Percentiles rank a stretch among this genome's conserved stretches.
Conservation (phyloP, 768 basidiomycete genomes). For the Phlegmacium glaucopus region DNA sequence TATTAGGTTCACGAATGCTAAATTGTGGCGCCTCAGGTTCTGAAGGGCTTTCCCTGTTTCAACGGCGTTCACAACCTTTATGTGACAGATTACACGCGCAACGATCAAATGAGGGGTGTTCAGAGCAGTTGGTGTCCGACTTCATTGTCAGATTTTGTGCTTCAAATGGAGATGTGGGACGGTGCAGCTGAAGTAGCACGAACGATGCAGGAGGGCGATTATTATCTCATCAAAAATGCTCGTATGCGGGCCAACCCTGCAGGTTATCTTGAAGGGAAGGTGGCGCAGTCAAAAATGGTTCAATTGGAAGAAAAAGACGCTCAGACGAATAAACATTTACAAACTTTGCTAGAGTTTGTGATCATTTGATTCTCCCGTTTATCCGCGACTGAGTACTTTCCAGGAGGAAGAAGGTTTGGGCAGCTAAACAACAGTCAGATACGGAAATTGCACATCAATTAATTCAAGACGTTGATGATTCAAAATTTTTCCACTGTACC, state of each 20-base stretch:
- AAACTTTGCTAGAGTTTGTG: constrained; percentile 50
- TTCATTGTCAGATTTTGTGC: constrained; percentile 37
- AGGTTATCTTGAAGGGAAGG: constrained; percentile 51
- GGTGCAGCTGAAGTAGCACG: constrained; percentile 37
- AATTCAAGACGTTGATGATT: constrained; percentile 43
- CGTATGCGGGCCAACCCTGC: constrained; percentile 34
- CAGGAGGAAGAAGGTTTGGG: constrained; percentile 52
- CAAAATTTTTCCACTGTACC: constrained; percentile 48
- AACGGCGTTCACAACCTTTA: constrained; percentile 41
- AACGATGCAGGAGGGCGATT: constrained; percentile 45
- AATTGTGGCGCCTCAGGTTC: constrained; percentile 34
- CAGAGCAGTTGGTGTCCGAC: constrained; percentile 45
- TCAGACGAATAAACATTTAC: constrained; percentile 34
- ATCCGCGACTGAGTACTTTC: constrained; percentile 3
- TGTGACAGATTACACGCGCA: constrained; percentile 65
- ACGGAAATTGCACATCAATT: constrained; percentile 39
- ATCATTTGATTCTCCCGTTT: neutral
- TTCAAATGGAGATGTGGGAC: constrained; percentile 64
- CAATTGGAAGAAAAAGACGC: constrained; percentile 40
- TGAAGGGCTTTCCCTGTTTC: constrained; percentile 37
- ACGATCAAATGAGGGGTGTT: constrained; percentile 27
- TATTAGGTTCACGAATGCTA: neutral
- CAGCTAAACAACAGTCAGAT: constrained; percentile 23
- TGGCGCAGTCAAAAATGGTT: constrained; percentile 42
- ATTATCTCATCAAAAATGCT: constrained; percentile 51